A percentile compares a stretch with the other conserved stretches of the same genome.
phyloP scores from a whole-genome alignment of 2,329 filamentous ascomycete genomes.

The Neonectria faginata region DNA sequence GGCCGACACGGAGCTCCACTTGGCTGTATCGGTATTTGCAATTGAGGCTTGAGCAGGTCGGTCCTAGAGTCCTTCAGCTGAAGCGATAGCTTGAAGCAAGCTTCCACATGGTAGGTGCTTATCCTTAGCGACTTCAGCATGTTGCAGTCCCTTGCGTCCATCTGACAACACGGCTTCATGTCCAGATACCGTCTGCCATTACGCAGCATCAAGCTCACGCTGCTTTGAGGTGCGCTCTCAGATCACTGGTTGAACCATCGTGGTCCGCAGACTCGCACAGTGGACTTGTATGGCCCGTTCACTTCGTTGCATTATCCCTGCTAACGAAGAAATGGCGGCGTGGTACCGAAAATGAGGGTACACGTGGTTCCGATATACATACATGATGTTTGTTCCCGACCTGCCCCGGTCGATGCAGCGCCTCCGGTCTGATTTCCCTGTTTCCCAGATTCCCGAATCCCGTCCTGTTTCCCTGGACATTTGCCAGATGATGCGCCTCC shows the following conservation, averaged over 20 bases:
- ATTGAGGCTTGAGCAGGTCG: not conserved
- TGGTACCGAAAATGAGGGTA: conserved; percentile 6
- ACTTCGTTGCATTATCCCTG: conserved; percentile 18
- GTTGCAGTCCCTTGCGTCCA: not conserved
- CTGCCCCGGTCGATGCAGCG: conserved; percentile 25
- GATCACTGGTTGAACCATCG: not conserved
- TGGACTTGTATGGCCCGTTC: not conserved
- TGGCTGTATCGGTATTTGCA: not conserved
- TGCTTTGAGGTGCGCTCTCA: not conserved
- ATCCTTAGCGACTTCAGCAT: not conserved
- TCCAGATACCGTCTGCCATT: conserved; percentile 5
- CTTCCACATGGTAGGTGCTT: not conserved
- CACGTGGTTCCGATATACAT: conserved; percentile 22
- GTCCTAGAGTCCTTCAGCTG: not conserved
- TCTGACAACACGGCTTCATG: not conserved
- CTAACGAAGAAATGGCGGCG: conserved; percentile 13
- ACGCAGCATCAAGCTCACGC: not conserved
- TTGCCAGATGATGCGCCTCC: conserved; percentile 9
- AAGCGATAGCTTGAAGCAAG: not conserved
- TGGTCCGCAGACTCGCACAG: not conserved
- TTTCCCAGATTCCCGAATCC: conserved; percentile 17
- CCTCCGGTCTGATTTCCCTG: conserved; percentile 4
- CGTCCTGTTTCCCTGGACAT: conserved; percentile 5
- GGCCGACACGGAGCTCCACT: not conserved
- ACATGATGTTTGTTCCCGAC: conserved; percentile 22